Percentiles rank a stretch among this genome's conserved stretches.
These are phyloP conservation scores for Drosera capensis DNA, from an alignment of 148 eudicot genomes.

Conservation along the genomic window DNA sequence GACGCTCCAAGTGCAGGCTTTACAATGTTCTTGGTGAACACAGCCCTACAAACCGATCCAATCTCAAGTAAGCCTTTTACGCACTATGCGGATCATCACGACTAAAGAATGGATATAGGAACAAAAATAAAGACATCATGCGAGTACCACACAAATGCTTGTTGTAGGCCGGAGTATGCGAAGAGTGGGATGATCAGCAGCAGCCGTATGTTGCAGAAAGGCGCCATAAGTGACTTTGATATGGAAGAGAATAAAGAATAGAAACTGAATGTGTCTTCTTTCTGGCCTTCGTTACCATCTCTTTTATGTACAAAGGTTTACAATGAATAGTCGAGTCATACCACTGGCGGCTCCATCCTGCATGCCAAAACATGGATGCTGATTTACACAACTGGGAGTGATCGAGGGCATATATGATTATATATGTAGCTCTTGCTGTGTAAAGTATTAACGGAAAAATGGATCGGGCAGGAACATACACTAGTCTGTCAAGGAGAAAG, in stretches of 20 bases:
- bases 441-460: not conserved
- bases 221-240: conserved; percentile 38
- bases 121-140: conserved; percentile 1
- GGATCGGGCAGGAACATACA: conserved; percentile 24
- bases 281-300: conserved; percentile 35
- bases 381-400: not conserved
- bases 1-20: conserved; percentile 81
- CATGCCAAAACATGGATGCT: conserved; percentile 12
- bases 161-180: conserved; percentile 95
- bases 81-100: not conserved
- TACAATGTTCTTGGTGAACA: conserved; percentile 64
- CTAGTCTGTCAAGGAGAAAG: conserved; percentile 45
- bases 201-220: conserved; percentile 52
- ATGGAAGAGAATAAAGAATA: conserved; percentile 33
- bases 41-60: conserved; percentile 41
- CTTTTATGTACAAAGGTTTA: conserved; percentile 60
- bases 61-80: conserved; percentile 5
- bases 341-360: conserved; percentile 85
- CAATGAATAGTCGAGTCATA: conserved; percentile 49
- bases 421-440: not conserved
- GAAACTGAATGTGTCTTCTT: conserved; percentile 21
- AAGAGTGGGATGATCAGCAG: conserved; percentile 77
- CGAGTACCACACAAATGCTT: conserved; percentile 90
- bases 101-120: not conserved
- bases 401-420: not conserved